Base-by-base conservation (phyloP, 305 asterid genomes). In the Fraxinus baroniana region DNA sequence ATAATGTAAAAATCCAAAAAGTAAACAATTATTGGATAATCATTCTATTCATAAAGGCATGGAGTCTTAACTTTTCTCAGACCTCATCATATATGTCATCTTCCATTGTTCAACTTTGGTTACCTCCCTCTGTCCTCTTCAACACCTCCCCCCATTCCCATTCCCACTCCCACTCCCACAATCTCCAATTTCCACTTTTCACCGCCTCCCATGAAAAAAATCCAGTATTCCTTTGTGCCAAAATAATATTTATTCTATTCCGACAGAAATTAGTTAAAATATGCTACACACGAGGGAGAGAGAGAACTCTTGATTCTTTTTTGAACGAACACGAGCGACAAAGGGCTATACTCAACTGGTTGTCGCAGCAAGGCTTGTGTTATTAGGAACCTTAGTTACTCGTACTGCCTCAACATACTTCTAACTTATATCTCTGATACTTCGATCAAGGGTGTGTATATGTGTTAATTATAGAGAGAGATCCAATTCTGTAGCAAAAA, bases 11-110 rank as follows among this genome's bases (percentile, higher is more conserved):
- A 35, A 80, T 30, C 70, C 70, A 83, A 87, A 92, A 91, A 88
- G 92, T 81, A 83, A 87, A 86, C 92, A 93, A 93, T 93, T 91
- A 93, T 93, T 91, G 93, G 88, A 89, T 91, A 91, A 93, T 93
- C 95, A 92, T 93, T 92, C 89, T 89, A 88, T 87, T 88, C 87
- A 76, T 18, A 89, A 92, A 91, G 92, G 89, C 88, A 89, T 83
- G 86, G 82, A 80, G 81, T 83, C 86, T 82, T 57, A 77, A 82
- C 91, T 86, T 57, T 93, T 88, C 84, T 37, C 84, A 37, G 41
- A 80, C 81, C 76, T 92, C 93, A 87, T 90, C 86, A 89, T 89
- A 81, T 86, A 82, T 89, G 94, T 93, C 96, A 93, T 86, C 86
- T 87, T 92, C 87, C 96, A 91, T 91, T 85, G 83, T 57, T 57